Conservation (phyloP, 306 rosid genomes). For the Pyrus communis region DNA sequence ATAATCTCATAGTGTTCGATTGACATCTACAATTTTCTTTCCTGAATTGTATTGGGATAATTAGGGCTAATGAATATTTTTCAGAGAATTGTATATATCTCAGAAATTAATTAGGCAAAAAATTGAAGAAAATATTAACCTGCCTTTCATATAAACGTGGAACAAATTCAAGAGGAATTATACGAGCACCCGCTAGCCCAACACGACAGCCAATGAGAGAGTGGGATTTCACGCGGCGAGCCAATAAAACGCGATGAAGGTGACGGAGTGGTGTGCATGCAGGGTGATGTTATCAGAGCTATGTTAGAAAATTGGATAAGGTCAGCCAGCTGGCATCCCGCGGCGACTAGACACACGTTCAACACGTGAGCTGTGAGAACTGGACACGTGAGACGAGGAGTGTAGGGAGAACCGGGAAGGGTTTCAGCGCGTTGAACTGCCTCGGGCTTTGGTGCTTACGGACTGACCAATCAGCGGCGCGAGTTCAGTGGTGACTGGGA, state of each 20-base stretch:
- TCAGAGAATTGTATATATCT: background rate
- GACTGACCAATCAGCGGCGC: background rate
- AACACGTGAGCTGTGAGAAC: constrained; percentile 10
- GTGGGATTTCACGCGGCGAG: background rate
- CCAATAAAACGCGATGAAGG: background rate
- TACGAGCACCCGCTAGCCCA: background rate
- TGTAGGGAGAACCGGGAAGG: background rate
- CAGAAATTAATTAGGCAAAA: background rate
- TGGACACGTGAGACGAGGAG: background rate
- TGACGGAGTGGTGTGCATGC: background rate
- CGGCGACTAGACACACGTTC: constrained; percentile 13
- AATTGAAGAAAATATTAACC: background rate
- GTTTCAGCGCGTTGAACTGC: background rate
- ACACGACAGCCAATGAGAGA: background rate
- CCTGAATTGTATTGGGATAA: background rate
- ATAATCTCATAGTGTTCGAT: background rate
- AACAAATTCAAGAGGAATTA: background rate
- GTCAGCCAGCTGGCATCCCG: constrained; percentile 24
- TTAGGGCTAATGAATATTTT: background rate
- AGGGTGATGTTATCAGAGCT: background rate
- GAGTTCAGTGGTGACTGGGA: background rate
- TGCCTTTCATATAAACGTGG: constrained; percentile 1
- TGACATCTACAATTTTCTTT: background rate
- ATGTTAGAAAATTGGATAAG: constrained; percentile 21
- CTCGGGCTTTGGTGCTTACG: background rate